phyloP scores from a whole-genome alignment of 192 early-diverging fungal genomes.

The Paraglomus occultum region DNA sequence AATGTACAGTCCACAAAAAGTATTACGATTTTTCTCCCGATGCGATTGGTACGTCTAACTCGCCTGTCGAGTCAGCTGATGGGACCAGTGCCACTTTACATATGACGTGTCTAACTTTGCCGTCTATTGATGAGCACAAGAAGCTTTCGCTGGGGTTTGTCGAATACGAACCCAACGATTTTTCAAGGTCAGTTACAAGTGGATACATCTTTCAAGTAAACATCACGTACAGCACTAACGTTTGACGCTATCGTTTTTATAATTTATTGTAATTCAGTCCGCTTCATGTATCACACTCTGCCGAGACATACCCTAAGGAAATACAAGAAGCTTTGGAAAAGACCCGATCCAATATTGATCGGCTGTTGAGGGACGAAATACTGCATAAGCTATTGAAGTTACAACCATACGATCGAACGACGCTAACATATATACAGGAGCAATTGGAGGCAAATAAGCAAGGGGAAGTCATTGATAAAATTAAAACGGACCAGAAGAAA shows the following conservation, averaged over 20 bases:
- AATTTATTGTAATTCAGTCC: neutral
- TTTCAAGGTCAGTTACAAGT: neutral
- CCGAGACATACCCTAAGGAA: constrained; percentile 36
- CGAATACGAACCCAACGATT: constrained; percentile 26
- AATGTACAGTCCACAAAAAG: constrained; percentile 2
- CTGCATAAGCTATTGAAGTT: constrained; percentile 66
- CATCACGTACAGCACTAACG: neutral
- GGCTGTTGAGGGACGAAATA: constrained; percentile 72
- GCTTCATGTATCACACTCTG: constrained; percentile 1
- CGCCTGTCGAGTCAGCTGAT: constrained; percentile 65
- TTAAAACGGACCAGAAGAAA: constrained; percentile 40
- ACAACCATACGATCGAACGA: constrained; percentile 49
- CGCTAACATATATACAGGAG: constrained; percentile 48
- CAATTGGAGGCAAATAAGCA: constrained; percentile 33
- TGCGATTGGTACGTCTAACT: constrained; percentile 56
- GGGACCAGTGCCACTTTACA: constrained; percentile 67
- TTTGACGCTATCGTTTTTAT: constrained; percentile 11
- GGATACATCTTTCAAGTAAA: neutral
- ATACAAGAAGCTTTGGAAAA: constrained; percentile 61
- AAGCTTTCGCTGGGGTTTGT: constrained; percentile 3
- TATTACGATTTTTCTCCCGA: constrained; percentile 59
- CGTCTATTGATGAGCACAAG: constrained; percentile 40
- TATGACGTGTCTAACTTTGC: constrained; percentile 64
- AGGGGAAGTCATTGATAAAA: constrained; percentile 31
- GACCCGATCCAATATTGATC: constrained; percentile 54